These are phyloP conservation scores for Pichia sp. DNA, from an alignment of 1,139 yeast species.

Conservation along the genomic window DNA sequence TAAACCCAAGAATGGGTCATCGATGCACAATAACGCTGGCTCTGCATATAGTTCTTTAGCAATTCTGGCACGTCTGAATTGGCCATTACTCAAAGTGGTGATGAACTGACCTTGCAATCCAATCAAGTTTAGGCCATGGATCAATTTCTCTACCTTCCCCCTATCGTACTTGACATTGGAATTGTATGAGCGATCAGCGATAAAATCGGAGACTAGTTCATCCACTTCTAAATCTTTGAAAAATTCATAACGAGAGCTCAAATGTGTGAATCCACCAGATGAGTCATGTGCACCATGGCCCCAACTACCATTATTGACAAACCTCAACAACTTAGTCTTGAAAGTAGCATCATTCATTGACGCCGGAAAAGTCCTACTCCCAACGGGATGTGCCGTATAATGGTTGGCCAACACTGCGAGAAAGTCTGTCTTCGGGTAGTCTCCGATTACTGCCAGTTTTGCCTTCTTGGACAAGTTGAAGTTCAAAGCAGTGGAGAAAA, in stretches of 20 bases:
- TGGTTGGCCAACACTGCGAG: conserved; percentile 38
- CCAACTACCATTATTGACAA: conserved; percentile 47
- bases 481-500: conserved; percentile 23
- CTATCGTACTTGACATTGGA: conserved; percentile 30
- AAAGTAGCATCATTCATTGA: conserved; percentile 31
- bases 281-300: conserved; percentile 28
- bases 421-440: conserved; percentile 35
- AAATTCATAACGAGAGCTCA: conserved; percentile 85
- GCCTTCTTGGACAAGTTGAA: conserved; percentile 28
- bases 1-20: conserved; percentile 88
- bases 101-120: conserved; percentile 67
- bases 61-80: conserved; percentile 79
- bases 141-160: conserved; percentile 17
- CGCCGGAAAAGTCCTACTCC: conserved; percentile 48
- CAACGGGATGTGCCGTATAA: conserved; percentile 46
- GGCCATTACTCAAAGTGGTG: conserved; percentile 88
- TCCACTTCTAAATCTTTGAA: conserved; percentile 74
- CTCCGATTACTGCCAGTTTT: conserved; percentile 47
- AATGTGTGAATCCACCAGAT: conserved; percentile 43
- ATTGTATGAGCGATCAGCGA: conserved; percentile 44
- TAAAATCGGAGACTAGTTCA: conserved; percentile 59
- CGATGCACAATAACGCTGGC: conserved; percentile 66
- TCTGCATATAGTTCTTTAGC: conserved; percentile 63
- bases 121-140: conserved; percentile 41
- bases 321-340: conserved; percentile 49